Evolutionary conservation across 495 filamentous ascomycete genomes (phyloP), one percentile per base, ranked within the genome.

Genomic region (Xylaria sp.): DNA sequence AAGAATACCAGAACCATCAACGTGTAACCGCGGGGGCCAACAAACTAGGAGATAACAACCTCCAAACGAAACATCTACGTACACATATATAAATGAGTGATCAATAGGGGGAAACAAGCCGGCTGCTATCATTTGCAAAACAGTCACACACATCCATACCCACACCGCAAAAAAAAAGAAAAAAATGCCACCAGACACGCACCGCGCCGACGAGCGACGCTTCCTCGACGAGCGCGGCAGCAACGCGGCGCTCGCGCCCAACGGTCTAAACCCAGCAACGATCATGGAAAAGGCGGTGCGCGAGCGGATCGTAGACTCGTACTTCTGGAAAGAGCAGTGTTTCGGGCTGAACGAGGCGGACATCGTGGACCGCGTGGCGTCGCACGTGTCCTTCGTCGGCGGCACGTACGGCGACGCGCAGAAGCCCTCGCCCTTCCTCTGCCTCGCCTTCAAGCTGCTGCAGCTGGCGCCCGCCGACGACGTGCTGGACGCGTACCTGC

Each of bases 241-340:
- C 61, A 73, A 73, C 15, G 82, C 79, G 21, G 67, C 85, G 50
- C 84, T 88, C 11, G 84, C 85, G 8, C 87, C 87, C 31, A 88
- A 88, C 80, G 93, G 93, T 48, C 88, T 95, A 73, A 97, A 97
- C 82, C 94, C 94, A 0, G 90, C 92, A 8, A 92, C 91, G 8
- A 93, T 98, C 46, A 90, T 98, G 84, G 94, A 98, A 76, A 96
- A 95, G 78, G 90, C 93, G 17, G 93, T 97, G 69, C 92, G 94
- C 70, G 95, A 99, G 79, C 94, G 96, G 76, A 98, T 99, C 80
- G 89, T 93, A 68, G 93, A 97, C 71, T 92, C 89, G 72, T 96
- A 97, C 83, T 99, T 97, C 84, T 99, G 93, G 92, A 97, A 98
- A 81, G 97, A 98, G 80, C 95, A 97, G 80, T 97, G 95, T 78